Base-by-base conservation (phyloP, 73 alveolate species). In the Paramecium pentaurelia region DNA sequence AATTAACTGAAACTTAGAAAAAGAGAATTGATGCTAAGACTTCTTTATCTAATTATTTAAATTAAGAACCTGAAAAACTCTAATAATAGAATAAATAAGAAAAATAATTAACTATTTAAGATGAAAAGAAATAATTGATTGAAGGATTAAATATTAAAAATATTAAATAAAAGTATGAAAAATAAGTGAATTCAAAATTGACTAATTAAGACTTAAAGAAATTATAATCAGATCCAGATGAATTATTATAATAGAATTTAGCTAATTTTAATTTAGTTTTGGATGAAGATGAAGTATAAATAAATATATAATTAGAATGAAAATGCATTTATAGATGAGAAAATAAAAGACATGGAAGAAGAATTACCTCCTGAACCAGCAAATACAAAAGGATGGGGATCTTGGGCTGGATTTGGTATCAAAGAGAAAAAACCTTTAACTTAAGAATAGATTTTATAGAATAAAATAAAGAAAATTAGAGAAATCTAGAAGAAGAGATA, bases 101-200 rank as follows among this genome's bases (percentile, higher is more conserved):
- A 8, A 25, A 22, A 6, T 14, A 40, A 44, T 14, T 28, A 44
- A 80, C 34, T 4, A 20, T 20, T 25, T 20, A 45, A 49, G 71
- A 40, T 20, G 91, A 80, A 49, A 80, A 80, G 27, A 47, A 80
- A 20, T 16, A 22, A 42, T 47, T 80, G 34, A 80, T 80, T 0
- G 91, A 80, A 40, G 91, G 91, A 80, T 47, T 80, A 44, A 80
- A 80, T 47, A 80, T 80, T 0, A 80, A 80, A 80, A 80, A 80
- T 49, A 25, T 80, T 10, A 80, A 80, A 49, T 42, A 42, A 18
- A 80, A 47, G 18, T 80, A 80, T 80, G 91, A 80, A 7, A 80
- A 80, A 22, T 45, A 80, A 49, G 36, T 25, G 30, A 25, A 80
- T 12, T 44, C 45, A 47, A 80, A 80, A 27, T 80, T 80, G 8